A percentile compares a stretch with the other conserved stretches of the same genome.
Evolutionary conservation across 306 rosid species (phyloP).

Genomic region (Vigna hirtella): DNA sequence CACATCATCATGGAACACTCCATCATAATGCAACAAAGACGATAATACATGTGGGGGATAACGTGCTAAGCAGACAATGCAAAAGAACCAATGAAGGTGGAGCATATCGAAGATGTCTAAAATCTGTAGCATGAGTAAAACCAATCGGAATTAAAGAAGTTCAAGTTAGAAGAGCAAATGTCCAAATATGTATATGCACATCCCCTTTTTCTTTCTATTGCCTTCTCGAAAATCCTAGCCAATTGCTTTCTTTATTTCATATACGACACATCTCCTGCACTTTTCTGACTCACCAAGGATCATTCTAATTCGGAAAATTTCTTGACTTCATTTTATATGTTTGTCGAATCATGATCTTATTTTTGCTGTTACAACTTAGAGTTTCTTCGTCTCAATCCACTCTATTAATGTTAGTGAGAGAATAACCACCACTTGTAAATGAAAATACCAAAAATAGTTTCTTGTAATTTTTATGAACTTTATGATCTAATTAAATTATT

Average conservation of each 20-base stretch:
- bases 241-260: background rate
- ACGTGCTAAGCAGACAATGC: background rate
- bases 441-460: too few relatives aligned
- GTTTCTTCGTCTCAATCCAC: too few relatives aligned
- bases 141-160: background rate
- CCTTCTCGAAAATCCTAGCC: background rate
- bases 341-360: background rate
- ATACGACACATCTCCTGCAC: background rate
- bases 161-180: background rate
- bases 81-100: background rate
- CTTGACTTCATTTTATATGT: background rate
- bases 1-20: conserved; percentile 7
- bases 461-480: too few relatives aligned
- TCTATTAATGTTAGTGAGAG: too few relatives aligned
- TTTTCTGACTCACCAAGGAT: background rate
- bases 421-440: too few relatives aligned
- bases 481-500: too few relatives aligned
- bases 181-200: background rate
- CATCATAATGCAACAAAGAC: conserved; percentile 20
- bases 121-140: background rate
- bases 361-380: too few relatives aligned
- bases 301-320: background rate
- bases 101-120: background rate
- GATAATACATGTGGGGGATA: background rate
- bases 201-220: background rate